Conservation (phyloP, 192 early-diverging fungal genomes). For the Chytriomyces confervae region DNA sequence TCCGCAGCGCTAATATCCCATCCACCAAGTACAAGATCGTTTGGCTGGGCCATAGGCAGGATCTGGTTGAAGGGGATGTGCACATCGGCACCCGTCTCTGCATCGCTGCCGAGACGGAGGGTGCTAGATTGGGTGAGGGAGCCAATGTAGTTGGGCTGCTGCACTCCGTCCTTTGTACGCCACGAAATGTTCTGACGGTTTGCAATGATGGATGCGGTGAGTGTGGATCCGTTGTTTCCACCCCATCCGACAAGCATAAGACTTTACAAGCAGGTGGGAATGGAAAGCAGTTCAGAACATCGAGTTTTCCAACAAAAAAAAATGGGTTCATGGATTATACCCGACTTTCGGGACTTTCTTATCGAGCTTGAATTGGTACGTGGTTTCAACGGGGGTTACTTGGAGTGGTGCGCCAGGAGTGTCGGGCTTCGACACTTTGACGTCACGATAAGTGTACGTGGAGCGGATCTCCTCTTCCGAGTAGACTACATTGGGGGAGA, state of each 20-base stretch:
- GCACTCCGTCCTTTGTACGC: conserved; percentile 92
- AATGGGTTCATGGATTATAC: conserved; percentile 51
- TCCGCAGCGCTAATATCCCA: conserved; percentile 94
- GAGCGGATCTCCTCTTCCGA: conserved; percentile 77
- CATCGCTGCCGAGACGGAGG: conserved; percentile 87
- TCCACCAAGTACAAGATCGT: conserved; percentile 96
- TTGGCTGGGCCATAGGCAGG: conserved; percentile 96
- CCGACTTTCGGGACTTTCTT: conserved; percentile 81
- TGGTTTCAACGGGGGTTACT: conserved; percentile 84
- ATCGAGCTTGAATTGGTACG: conserved; percentile 90
- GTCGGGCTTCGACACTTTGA: conserved; percentile 66
- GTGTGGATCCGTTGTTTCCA: conserved; percentile 98
- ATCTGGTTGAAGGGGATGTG: conserved; percentile 92
- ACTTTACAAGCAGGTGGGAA: conserved; percentile 47
- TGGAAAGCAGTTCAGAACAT: neutral
- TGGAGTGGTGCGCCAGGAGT: conserved; percentile 47
- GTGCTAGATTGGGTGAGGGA: conserved; percentile 97
- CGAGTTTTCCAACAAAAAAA: neutral
- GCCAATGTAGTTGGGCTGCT: conserved; percentile 96
- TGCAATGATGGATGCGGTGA: conserved; percentile 95
- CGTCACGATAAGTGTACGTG: conserved; percentile 90
- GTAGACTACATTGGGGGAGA: conserved; percentile 89
- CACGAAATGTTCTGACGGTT: conserved; percentile 88
- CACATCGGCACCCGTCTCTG: conserved; percentile 82
- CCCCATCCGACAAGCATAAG: conserved; percentile 99